Percentiles rank a stretch among this genome's conserved stretches.
Conservation (phyloP, 2,329 filamentous ascomycete species). For the Fusarium sp. region DNA sequence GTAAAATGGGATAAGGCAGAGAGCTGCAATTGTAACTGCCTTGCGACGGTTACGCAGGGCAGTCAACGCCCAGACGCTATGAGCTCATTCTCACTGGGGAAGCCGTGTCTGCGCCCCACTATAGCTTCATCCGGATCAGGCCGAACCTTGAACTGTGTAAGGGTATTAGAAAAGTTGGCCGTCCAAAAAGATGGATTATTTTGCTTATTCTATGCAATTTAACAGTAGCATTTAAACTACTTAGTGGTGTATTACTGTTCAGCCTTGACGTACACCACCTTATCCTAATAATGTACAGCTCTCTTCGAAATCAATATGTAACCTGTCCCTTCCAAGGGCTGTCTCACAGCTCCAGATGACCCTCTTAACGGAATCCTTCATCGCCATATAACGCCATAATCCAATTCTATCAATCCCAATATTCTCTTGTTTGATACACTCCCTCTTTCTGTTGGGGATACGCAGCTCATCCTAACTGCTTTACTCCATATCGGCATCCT, state of each 20-base stretch:
- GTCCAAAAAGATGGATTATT: not conserved
- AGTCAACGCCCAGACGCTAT: slow-evolving; percentile 27
- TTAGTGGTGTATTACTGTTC: not conserved
- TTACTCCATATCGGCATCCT: slow-evolving; percentile 59
- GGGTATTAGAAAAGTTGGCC: not conserved
- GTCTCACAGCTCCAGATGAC: slow-evolving; percentile 50
- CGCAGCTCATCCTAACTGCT: not conserved
- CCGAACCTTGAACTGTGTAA: not conserved
- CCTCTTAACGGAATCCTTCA: slow-evolving; percentile 48
- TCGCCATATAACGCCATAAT: slow-evolving; percentile 52
- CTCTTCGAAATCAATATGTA: slow-evolving; percentile 15
- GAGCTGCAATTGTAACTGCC: slow-evolving; percentile 8
- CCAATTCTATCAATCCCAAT: slow-evolving; percentile 33
- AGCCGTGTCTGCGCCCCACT: slow-evolving; percentile 27
- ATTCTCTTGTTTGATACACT: slow-evolving; percentile 25
- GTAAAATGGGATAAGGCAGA: not conserved
- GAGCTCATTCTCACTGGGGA: slow-evolving; percentile 35
- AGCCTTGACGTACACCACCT: not conserved
- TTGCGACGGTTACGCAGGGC: slow-evolving; percentile 2
- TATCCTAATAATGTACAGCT: slow-evolving; percentile 17
- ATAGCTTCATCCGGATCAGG: slow-evolving; percentile 31
- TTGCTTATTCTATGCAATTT: not conserved
- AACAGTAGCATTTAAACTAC: no score
- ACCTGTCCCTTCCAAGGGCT: slow-evolving; percentile 17
- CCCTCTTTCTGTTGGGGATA: slow-evolving; percentile 13